Evolutionary conservation across 371 early-diverging fungal genomes (phyloP), one percentile per base, ranked within the genome.

Genomic region (Circinella umbellata): DNA sequence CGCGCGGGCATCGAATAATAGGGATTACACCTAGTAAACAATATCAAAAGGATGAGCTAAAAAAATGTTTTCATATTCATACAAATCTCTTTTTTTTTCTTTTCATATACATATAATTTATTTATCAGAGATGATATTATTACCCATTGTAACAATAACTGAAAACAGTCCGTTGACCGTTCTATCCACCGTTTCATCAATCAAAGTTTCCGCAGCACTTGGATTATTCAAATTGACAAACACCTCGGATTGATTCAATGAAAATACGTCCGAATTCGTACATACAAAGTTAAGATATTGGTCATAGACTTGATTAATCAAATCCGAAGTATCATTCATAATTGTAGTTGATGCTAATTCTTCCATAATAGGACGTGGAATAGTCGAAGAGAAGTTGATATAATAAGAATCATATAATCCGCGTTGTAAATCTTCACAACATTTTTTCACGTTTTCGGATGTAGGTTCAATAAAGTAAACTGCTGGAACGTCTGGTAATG

Each of bases 381-480:
- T 82, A 38, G 93, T 86, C 1, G 92, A 93, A 39, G 94, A 86
- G 79, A 98, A 99, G 84, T 99, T 96, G 74, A 99, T 84, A 74
- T 99, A 96, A 76, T 95, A 97, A 42, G 94, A 89, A 72, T 96
- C 96, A 81, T 99, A 99, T 51, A 98, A 80, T 37, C 92, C 89
- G 64, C 88, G 88, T n/a, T 88, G 82, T 57, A 99, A 76, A 81
- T 99, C 99, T 93, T 94, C 92, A 49, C 86, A 82, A 47, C 99
- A 89, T 48, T 81, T 80, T 57, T 88, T 83, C 72, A 98, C 88
- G 78, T 93, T 97, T 57, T 96, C 95, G 2, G 87, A 77, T 17
- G 93, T 94, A 14, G 99, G 98, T 73, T 95, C 91, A 0, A 99
- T 87, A 86, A 99, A 98, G 82, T 99, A 99, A 51, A 99, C 86